Evolutionary conservation across 2,329 filamentous ascomycete species (phyloP).

Genomic region (Penicillium palitans): DNA sequence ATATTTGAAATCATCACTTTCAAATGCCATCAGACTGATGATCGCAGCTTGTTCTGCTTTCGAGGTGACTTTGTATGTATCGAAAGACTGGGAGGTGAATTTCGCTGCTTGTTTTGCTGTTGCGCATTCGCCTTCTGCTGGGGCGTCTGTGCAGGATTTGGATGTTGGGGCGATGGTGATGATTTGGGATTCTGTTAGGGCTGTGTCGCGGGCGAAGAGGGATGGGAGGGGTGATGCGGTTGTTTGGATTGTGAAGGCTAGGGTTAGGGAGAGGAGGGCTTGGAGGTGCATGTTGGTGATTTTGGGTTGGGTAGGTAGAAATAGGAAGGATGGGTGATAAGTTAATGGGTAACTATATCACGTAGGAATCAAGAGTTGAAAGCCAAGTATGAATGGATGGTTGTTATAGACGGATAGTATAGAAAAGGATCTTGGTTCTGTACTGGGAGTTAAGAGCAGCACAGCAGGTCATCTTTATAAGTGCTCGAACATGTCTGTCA

Average conservation of each 20-base stretch:
- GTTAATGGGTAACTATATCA: not conserved
- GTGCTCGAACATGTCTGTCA: not conserved
- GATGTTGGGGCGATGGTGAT: constrained; percentile 58
- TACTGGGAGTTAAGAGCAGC: not conserved
- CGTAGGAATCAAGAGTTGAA: not conserved
- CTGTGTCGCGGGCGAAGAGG: constrained; percentile 1
- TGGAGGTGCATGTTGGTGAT: constrained; percentile 5
- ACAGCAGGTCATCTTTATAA: constrained; percentile 3
- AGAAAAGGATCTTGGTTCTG: not conserved
- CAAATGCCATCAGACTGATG: constrained; percentile 69
- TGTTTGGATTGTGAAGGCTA: constrained; percentile 13
- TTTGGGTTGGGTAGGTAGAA: not conserved
- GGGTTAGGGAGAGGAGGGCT: constrained; percentile 15
- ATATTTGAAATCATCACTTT: constrained; percentile 69
- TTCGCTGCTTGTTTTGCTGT: constrained; percentile 63
- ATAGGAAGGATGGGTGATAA: not conserved
- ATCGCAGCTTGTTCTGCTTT: constrained; percentile 67
- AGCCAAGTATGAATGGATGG: not conserved
- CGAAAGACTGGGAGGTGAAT: constrained; percentile 58
- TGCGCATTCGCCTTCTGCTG: constrained; percentile 60
- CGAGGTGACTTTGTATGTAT: constrained; percentile 56
- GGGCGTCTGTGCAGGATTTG: constrained; percentile 51
- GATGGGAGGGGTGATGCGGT: constrained; percentile 14
- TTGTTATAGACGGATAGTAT: not conserved
- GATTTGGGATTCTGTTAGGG: constrained; percentile 33